These are phyloP conservation scores for Westerdykella sp. DNA, from an alignment of 2,329 filamentous ascomycete species.

Conservation along the genomic window DNA sequence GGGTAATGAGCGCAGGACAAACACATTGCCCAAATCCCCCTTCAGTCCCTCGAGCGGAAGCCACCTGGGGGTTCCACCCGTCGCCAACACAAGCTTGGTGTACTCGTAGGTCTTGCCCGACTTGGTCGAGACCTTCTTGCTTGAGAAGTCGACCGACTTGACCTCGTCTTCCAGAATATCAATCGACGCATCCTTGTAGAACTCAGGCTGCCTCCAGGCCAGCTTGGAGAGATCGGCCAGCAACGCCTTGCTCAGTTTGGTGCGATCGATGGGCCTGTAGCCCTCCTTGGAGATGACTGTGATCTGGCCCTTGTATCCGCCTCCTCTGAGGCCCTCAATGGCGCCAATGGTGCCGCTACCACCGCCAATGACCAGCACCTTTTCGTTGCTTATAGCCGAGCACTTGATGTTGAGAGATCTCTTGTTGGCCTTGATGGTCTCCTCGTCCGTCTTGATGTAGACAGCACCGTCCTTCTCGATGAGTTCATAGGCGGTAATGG, in stretches of 20 bases:
- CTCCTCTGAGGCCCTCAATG: slow-evolving; percentile 73
- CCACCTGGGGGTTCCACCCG: slow-evolving; percentile 69
- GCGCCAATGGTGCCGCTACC: slow-evolving; percentile 79
- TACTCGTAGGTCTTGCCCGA: slow-evolving; percentile 67
- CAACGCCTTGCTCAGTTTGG: slow-evolving; percentile 91
- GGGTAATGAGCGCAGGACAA: slow-evolving; percentile 70
- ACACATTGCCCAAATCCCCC: slow-evolving; percentile 73
- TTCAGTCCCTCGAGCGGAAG: slow-evolving; percentile 83
- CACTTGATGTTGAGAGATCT: slow-evolving; percentile 70
- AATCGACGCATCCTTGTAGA: slow-evolving; percentile 61
- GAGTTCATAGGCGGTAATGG: slow-evolving; percentile 76
- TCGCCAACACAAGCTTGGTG: slow-evolving; percentile 83
- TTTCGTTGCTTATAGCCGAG: slow-evolving; percentile 51
- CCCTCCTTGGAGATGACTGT: slow-evolving; percentile 81
- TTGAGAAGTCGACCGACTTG: slow-evolving; percentile 66
- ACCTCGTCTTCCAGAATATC: slow-evolving; percentile 57
- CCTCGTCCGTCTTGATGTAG: slow-evolving; percentile 76
- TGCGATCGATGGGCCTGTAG: slow-evolving; percentile 82
- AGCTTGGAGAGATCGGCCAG: slow-evolving; percentile 75
- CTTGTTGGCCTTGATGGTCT: slow-evolving; percentile 68
- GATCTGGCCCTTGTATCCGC: slow-evolving; percentile 72
- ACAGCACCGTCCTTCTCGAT: slow-evolving; percentile 74
- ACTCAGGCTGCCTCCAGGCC: slow-evolving; percentile 67
- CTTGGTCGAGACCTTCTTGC: slow-evolving; percentile 68
- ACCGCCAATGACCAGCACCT: slow-evolving; percentile 77